Evolutionary conservation across 2,329 filamentous ascomycete genomes (phyloP), one percentile per base, ranked within the genome.

Genomic region (Cylindrodendrum hubeiense): DNA sequence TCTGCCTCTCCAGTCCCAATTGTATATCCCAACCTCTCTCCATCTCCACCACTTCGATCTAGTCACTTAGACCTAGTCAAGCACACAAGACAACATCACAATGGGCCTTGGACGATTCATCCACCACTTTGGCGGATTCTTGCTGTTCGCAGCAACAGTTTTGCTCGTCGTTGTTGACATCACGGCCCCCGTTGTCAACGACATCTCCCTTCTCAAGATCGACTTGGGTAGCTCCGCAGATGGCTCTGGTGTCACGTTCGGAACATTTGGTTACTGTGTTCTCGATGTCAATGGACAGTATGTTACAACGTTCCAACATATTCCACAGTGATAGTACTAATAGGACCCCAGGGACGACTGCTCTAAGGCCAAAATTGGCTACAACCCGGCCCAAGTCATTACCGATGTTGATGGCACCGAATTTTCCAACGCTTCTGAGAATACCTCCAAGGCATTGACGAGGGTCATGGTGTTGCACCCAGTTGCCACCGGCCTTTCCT

Each of bases 381-480:
- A 91, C 79, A 80, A 84, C 69, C 85, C 87, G 15, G 82, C 84
- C 53, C 63, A 77, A 3, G 77, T 86, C 66, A 79, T 90, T 70
- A 51, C 81, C 21, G 28, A 24, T 17, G 21, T 43, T 26, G 28
- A 83, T 60, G 71, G 74, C 58, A 79, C 77, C 50, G 61, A 77
- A 39, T 84, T 86, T 75, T 82, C 81, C 66, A 70, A 77, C 52
- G 79, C 81, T 62, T 79, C 83, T 21, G 77, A 79, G 62, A 76
- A 80, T 66, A 84, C 85, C 37, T 77, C 83, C 63, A 82, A 82
- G 67, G 79, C 77, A 28, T 81, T 90, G 43, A 90, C 88, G 44
- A 80, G 82, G 67, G 85, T 87, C 67, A 87, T 91, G 87, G 78
- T 91, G 56, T 82, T 91, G 63, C 89, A 91, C 79, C 87, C 89